Base-by-base conservation (phyloP, 768 basidiomycete genomes). In the Tulasnella sp. region DNA sequence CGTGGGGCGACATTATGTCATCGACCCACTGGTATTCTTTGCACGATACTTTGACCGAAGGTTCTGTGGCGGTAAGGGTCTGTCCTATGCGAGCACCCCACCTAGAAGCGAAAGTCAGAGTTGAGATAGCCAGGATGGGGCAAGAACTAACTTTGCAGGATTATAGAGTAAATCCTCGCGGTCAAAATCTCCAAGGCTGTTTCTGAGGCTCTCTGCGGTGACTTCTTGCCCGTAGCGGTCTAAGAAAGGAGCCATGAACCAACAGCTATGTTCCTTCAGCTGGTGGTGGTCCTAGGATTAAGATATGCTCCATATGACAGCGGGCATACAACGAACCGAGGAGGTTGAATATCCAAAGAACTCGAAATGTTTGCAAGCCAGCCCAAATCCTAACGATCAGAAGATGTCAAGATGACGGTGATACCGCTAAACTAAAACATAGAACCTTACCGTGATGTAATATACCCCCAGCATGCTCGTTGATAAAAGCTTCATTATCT, bases 61-160 rank as follows among this genome's bases (percentile, higher is more conserved):
- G 79, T 62, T 87, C 82, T 1, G 90, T 92, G 1, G 85, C 83
- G 0, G 86, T 87, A 65, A 92, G 38, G 9, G 86, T 85, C 70
- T 89, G 89, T 5, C 85, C 83, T 60, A 92, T 72, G 19, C 90
- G 79, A 12, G 90, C 90, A 4, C 87, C 90, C 64, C 80, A 87
- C 9, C 64, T 54, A 25, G 3, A 17, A 27, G 25, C 10, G 24
- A 25, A 5, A 43, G 31, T n/a, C 19, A 22, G 31, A 11, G 17
- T 10, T 4, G 22, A 45, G 4, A 19, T 10, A 38, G 53, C 21
- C 3, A 48, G 45, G 25, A 10, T 48, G n/a, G 3, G 12, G 12
- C n/a, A 45, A 10, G 29, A 9, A 15, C 53, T 45, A 27, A 62
- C 69, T 86, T 87, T 4, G 90, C 88, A 2, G 90, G 90, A 22